These are phyloP conservation scores for Talaromyces proteolyticus DNA, from an alignment of 495 filamentous ascomycete species.

Conservation along the genomic window DNA sequence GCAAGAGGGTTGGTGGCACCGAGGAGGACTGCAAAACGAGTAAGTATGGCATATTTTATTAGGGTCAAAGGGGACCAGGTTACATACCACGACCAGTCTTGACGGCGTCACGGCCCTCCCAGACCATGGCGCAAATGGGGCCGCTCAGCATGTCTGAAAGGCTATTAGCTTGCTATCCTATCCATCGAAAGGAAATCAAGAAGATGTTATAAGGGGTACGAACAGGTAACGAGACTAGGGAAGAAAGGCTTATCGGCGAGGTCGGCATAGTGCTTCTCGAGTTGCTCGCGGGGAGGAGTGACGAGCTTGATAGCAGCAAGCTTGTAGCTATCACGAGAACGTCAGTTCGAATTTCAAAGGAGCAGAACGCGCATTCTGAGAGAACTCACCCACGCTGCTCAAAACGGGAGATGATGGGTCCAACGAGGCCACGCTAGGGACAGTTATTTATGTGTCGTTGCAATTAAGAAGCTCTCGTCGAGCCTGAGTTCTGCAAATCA, in stretches of 20 bases:
- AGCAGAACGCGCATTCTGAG: background rate
- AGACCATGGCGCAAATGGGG: slow-evolving; percentile 97
- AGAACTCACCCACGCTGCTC: slow-evolving; percentile 77
- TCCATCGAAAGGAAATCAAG: background rate
- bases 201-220: slow-evolving; percentile 16
- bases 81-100: slow-evolving; percentile 88
- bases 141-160: slow-evolving; percentile 87
- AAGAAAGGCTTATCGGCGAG: slow-evolving; percentile 94
- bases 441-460: slow-evolving; percentile 4
- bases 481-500: slow-evolving; percentile 10
- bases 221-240: slow-evolving; percentile 84
- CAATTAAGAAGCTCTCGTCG: background rate
- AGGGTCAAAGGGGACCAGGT: background rate
- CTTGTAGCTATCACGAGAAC: slow-evolving; percentile 64
- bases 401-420: slow-evolving; percentile 94
- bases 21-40: slow-evolving; percentile 58
- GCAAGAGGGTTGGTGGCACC: slow-evolving; percentile 97
- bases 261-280: slow-evolving; percentile 96
- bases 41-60: slow-evolving; percentile 5
- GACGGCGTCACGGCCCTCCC: slow-evolving; percentile 95
- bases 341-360: slow-evolving; percentile 12
- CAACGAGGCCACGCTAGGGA: slow-evolving; percentile 86
- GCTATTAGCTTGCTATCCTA: slow-evolving; percentile 6
- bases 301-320: slow-evolving; percentile 94
- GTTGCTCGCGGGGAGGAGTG: slow-evolving; percentile 81